These are phyloP conservation scores for Acorus gramineus DNA, from an alignment of 106 monocot genomes.

Conservation along the genomic window DNA sequence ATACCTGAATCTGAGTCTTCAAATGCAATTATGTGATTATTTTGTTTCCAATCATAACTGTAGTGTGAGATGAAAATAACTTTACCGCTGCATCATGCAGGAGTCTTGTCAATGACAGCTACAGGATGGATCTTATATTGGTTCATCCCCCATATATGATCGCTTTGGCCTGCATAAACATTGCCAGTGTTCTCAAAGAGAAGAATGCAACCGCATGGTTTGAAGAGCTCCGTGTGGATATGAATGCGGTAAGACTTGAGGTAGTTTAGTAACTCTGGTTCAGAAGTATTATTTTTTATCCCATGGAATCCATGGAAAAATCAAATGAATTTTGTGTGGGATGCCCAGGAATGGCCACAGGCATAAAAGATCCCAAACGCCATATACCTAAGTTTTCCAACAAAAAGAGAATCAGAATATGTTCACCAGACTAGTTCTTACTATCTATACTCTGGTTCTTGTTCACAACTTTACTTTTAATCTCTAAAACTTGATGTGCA, in stretches of 20 bases:
- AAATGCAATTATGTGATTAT: too few relatives aligned
- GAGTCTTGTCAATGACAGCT: constrained; percentile 96
- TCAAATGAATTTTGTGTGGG: too few relatives aligned
- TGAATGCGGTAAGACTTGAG: constrained; percentile 62
- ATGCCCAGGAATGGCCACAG: too few relatives aligned
- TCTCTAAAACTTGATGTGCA: not conserved
- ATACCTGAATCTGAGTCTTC: too few relatives aligned
- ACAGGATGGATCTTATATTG: constrained; percentile 93
- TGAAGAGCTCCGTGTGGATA: constrained; percentile 93
- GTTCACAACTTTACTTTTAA: not conserved
- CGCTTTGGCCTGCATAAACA: constrained; percentile 92
- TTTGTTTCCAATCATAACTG: too few relatives aligned
- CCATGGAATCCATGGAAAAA: too few relatives aligned
- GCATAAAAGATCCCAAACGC: too few relatives aligned
- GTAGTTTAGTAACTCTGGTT: not conserved
- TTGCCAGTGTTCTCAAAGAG: constrained; percentile 83
- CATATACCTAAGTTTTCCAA: too few relatives aligned
- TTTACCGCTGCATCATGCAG: constrained; percentile 23
- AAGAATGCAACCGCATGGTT: constrained; percentile 91
- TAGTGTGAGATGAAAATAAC: not conserved
- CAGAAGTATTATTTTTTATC: too few relatives aligned
- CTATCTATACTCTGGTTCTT: not conserved
- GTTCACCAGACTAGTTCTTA: too few relatives aligned
- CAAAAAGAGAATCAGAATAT: too few relatives aligned
- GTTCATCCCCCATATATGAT: constrained; percentile 94